Evolutionary conservation across 805 yeast species (phyloP).

Genomic region (Wickerhamomyces ciferrii): DNA sequence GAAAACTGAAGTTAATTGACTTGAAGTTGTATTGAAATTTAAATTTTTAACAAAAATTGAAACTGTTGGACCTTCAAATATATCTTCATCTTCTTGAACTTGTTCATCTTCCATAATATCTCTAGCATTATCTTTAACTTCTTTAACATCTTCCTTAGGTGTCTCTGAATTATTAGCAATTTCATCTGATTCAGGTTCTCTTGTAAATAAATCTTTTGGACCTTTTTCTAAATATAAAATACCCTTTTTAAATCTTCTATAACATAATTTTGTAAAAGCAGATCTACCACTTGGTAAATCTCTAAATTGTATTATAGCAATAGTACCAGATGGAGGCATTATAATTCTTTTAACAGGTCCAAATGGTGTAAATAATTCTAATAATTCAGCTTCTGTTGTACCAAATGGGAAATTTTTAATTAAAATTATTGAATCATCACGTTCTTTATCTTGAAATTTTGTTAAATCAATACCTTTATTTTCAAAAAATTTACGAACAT

Average conservation of each 20-base stretch:
- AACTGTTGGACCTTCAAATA: conserved; percentile 66
- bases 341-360: conserved; percentile 78
- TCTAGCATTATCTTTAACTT: conserved; percentile 25
- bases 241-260: conserved; percentile 80
- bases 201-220: conserved; percentile 72
- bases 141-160: conserved; percentile 17
- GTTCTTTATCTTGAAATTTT: conserved; percentile 57
- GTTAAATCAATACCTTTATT: conserved; percentile 78
- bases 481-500: conserved; percentile 84
- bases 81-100: conserved; percentile 28
- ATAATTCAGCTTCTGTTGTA: conserved; percentile 73
- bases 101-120: conserved; percentile 25
- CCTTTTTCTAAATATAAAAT: conserved; percentile 92
- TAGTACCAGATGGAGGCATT: conserved; percentile 96
- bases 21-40: conserved; percentile 72
- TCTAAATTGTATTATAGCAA: conserved; percentile 87
- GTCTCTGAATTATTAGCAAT: conserved; percentile 16
- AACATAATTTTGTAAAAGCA: conserved; percentile 85
- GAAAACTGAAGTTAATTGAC: conserved; percentile 55
- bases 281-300: conserved; percentile 80
- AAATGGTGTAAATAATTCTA: conserved; percentile 72
- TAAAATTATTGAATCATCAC: conserved; percentile 75
- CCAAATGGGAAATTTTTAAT: conserved; percentile 91
- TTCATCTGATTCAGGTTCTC: conserved; percentile 42
- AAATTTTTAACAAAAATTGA: conserved; percentile 90